Percentiles rank a stretch among this genome's conserved stretches.
Evolutionary conservation across 2,329 filamentous ascomycete species (phyloP).

Genomic region (Fulvia fulva): DNA sequence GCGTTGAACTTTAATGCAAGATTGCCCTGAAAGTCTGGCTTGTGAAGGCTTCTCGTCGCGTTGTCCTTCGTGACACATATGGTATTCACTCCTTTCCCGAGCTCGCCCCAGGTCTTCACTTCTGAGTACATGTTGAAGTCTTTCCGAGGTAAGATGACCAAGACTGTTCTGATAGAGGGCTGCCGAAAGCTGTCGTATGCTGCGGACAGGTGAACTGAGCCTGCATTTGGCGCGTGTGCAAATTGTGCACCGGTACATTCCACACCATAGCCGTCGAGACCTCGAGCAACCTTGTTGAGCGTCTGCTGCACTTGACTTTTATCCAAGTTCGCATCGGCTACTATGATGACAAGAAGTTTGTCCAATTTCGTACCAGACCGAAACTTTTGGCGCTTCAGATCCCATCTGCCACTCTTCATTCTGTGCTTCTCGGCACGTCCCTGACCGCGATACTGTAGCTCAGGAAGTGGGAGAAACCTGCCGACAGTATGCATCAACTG

Average conservation of each 20-base stretch:
- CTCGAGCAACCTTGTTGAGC: no score
- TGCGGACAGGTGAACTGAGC: not conserved
- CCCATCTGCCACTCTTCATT: slow-evolving; percentile 1
- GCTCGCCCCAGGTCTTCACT: slow-evolving; percentile 8
- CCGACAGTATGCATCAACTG: not conserved
- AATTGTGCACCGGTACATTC: no score
- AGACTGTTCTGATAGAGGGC: not conserved
- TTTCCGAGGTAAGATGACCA: slow-evolving; percentile 1
- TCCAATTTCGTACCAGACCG: not conserved
- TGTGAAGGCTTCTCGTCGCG: not conserved
- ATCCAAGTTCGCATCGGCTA: no score
- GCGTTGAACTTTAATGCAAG: slow-evolving; percentile 5
- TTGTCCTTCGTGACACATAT: not conserved
- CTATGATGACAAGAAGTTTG: no score
- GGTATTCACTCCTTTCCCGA: not conserved
- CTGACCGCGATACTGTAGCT: no score
- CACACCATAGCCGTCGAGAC: no score
- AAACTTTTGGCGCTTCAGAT: not conserved
- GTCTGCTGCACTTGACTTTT: no score
- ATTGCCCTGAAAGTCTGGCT: not conserved
- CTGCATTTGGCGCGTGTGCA: no score
- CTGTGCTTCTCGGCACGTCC: not conserved
- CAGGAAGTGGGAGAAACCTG: no score
- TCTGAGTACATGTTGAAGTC: not conserved
- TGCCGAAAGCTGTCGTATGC: not conserved